A percentile compares a stretch with the other conserved stretches of the same genome.
Conservation (phyloP, 371 early-diverging fungal species). For the Syncephalastrum racemosum region DNA sequence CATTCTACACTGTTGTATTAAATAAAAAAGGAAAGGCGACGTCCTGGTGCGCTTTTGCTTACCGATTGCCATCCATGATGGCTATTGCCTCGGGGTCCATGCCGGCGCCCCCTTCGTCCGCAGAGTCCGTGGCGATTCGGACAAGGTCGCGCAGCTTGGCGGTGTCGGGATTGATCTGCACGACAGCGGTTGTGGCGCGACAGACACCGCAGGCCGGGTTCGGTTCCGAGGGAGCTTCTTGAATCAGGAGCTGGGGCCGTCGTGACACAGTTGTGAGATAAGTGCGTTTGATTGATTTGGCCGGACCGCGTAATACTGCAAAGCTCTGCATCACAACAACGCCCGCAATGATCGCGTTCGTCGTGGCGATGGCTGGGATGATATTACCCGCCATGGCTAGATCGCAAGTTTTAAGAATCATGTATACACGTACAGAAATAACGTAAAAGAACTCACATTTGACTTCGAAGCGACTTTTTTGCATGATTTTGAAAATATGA, state of each 20-base stretch:
- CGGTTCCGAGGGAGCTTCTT: constrained; percentile 53
- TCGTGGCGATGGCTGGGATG: constrained; percentile 99
- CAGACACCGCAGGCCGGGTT: constrained; percentile 65
- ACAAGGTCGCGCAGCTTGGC: constrained; percentile 57
- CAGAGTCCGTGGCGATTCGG: constrained; percentile 18
- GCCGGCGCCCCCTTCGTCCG: constrained; percentile 51
- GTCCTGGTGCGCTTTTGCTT: background rate
- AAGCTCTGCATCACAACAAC: constrained; percentile 88
- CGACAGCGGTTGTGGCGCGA: constrained; percentile 42
- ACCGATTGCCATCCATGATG: constrained; percentile 63
- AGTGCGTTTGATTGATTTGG: constrained; percentile 56
- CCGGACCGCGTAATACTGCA: constrained; percentile 61
- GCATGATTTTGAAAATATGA: constrained; percentile 74
- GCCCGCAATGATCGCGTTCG: constrained; percentile 99
- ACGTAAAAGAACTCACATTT: constrained; percentile 64
- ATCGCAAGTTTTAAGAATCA: constrained; percentile 1
- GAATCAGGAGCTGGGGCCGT: constrained; percentile 48
- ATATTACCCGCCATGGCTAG: constrained; percentile 98
- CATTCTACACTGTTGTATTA: constrained; percentile 42
- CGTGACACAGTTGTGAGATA: constrained; percentile 55
- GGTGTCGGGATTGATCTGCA: constrained; percentile 42
- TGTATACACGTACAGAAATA: background rate
- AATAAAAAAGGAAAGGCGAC: background rate
- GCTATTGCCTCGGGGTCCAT: constrained; percentile 41
- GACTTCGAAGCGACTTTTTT: constrained; percentile 81